These are phyloP conservation scores for Claviceps quebecensis DNA, from an alignment of 2,329 filamentous ascomycete genomes.

Conservation along the genomic window DNA sequence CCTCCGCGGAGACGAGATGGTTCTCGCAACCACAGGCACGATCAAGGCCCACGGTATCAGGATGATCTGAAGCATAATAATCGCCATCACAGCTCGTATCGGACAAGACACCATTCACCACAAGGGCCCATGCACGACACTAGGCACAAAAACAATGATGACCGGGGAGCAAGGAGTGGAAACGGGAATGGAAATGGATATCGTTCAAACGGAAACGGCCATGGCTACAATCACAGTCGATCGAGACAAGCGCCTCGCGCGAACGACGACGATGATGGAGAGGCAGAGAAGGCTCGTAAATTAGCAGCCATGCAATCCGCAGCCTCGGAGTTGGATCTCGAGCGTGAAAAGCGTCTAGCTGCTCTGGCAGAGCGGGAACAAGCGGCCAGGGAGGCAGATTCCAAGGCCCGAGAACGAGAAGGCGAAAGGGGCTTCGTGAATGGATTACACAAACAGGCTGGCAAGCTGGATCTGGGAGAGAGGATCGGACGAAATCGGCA, in stretches of 20 bases:
- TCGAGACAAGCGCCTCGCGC: not conserved
- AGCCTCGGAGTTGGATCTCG: conserved; percentile 54
- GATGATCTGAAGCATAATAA: not conserved
- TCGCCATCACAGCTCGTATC: not conserved
- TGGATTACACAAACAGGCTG: conserved; percentile 45
- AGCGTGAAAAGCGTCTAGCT: conserved; percentile 53
- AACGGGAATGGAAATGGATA: not conserved
- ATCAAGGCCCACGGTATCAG: not conserved
- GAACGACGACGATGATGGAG: conserved; percentile 20
- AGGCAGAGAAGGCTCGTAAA: conserved; percentile 49
- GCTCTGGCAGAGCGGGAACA: conserved; percentile 53
- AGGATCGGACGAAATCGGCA: conserved; percentile 35
- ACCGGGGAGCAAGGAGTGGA: not conserved
- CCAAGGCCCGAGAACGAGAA: conserved; percentile 46
- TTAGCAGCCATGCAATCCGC: conserved; percentile 61
- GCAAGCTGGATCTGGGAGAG: conserved; percentile 36
- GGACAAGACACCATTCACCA: not conserved
- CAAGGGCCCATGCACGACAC: conserved; percentile 9
- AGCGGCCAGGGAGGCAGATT: conserved; percentile 50
- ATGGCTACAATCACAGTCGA: conserved; percentile 2
- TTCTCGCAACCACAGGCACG: conserved; percentile 1
- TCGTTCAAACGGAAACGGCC: conserved; percentile 8
- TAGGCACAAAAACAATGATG: not conserved
- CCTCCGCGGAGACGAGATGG: conserved; percentile 4
- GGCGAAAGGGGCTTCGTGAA: conserved; percentile 52